Conservation (phyloP, 1,284 basidiomycete species). For the Phylloboletellus chloephorus region DNA sequence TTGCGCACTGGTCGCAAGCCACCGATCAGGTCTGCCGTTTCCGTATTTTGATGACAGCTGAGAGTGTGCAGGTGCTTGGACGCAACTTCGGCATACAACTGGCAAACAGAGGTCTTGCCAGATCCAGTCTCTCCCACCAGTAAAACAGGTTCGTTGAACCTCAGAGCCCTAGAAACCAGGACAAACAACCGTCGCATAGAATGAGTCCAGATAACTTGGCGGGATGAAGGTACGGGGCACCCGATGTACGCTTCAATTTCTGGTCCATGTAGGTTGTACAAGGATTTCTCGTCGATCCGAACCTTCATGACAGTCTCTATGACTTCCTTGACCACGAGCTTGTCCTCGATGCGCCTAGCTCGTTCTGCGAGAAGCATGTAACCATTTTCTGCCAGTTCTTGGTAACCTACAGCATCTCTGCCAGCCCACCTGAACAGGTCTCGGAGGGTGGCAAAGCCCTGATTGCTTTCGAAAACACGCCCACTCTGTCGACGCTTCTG, state of each 20-base stretch:
- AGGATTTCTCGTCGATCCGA: slow-evolving; percentile 61
- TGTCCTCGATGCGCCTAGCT: slow-evolving; percentile 81
- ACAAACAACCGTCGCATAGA: slow-evolving; percentile 91
- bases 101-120: slow-evolving; percentile 97
- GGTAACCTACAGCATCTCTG: slow-evolving; percentile 82
- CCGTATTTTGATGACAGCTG: slow-evolving; percentile 99
- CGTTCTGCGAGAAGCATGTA: slow-evolving; percentile 98
- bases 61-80: slow-evolving; percentile 67
- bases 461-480: slow-evolving; percentile 96
- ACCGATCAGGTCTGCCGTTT: slow-evolving; percentile 95
- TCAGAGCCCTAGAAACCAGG: slow-evolving; percentile 77
- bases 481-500: slow-evolving; percentile 88
- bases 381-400: slow-evolving; percentile 93
- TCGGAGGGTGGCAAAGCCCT: slow-evolving; percentile 93
- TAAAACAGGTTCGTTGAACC: slow-evolving; percentile 91
- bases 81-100: slow-evolving; percentile 74
- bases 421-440: slow-evolving; percentile 98
- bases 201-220: slow-evolving; percentile 80
- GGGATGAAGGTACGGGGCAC: slow-evolving; percentile 46
- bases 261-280: slow-evolving; percentile 63
- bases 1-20: slow-evolving; percentile 92
- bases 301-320: slow-evolving; percentile 91
- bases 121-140: slow-evolving; percentile 98
- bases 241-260: slow-evolving; percentile 50
- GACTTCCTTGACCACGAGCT: slow-evolving; percentile 84